These are phyloP conservation scores for Smittium culicis DNA, from an alignment of 371 early-diverging fungal genomes.

Conservation along the genomic window DNA sequence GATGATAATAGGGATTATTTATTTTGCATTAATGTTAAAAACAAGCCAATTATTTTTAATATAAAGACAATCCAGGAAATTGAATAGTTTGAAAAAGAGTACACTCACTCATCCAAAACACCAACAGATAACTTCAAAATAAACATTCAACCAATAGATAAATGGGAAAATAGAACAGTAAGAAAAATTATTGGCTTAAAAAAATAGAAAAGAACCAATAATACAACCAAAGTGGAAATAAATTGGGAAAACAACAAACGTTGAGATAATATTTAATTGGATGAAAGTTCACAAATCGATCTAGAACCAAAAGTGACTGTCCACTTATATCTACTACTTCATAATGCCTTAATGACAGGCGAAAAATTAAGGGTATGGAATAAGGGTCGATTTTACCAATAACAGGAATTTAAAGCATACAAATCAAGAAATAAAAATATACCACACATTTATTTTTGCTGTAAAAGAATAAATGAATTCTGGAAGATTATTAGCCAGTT, in stretches of 20 bases:
- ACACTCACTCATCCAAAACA: not conserved
- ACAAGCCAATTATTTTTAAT: not conserved
- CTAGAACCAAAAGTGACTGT: not conserved
- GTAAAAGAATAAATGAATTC: constrained; percentile 2
- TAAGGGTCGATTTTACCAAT: not conserved
- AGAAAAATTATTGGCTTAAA: not conserved
- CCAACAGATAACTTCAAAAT: not conserved
- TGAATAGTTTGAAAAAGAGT: not conserved
- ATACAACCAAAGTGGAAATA: not conserved
- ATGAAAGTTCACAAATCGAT: not conserved
- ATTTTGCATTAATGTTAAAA: not conserved
- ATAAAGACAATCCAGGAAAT: not conserved
- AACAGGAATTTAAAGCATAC: not conserved
- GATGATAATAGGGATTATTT: not conserved
- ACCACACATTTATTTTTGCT: not conserved
- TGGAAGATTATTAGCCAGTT: constrained; percentile 2
- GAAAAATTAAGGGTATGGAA: not conserved
- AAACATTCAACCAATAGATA: not conserved
- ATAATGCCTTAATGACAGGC: constrained; percentile 5
- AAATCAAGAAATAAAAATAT: not conserved
- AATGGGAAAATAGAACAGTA: not conserved
- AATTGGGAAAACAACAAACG: not conserved
- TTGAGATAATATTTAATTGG: not conserved
- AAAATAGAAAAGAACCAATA: constrained; percentile 1
- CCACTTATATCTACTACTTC: not conserved